Conservation (phyloP, 257 asterid species). For the Solanum pinnatisectum region DNA sequence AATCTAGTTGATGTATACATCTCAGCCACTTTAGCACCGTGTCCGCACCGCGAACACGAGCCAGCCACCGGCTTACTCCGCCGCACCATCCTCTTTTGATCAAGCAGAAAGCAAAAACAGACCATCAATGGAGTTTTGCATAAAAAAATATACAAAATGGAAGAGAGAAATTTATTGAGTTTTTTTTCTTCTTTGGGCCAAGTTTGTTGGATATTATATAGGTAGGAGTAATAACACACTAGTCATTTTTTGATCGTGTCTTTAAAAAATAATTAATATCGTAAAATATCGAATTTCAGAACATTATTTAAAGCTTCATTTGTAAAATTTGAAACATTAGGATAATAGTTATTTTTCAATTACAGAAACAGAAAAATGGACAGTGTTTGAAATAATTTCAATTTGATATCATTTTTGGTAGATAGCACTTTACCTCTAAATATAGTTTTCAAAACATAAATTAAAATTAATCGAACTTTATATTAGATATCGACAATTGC, state of each 20-base stretch:
- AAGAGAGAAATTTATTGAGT: background rate
- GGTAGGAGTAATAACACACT: background rate
- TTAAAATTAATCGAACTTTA: background rate
- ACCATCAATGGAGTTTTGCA: slow-evolving; percentile 26
- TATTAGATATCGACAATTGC: background rate
- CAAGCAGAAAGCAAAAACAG: slow-evolving; percentile 73
- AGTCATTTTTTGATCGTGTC: background rate
- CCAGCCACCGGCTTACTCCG: slow-evolving; percentile 70
- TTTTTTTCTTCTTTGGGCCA: background rate
- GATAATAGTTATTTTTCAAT: background rate
- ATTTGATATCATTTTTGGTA: background rate
- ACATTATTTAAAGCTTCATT: background rate
- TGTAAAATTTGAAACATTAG: background rate
- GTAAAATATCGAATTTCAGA: background rate
- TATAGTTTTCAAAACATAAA: background rate
- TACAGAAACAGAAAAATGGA: background rate
- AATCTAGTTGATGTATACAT: slow-evolving; percentile 69
- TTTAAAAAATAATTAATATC: background rate
- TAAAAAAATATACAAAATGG: background rate
- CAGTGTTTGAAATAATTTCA: background rate
- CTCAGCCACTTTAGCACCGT: slow-evolving; percentile 60
- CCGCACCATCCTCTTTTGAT: slow-evolving; percentile 47
- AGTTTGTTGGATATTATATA: background rate
- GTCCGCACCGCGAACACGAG: slow-evolving; percentile 58
- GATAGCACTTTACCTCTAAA: background rate